Evolutionary conservation across 1,284 basidiomycete species (phyloP).

Genomic region (Bjerkandera adusta): DNA sequence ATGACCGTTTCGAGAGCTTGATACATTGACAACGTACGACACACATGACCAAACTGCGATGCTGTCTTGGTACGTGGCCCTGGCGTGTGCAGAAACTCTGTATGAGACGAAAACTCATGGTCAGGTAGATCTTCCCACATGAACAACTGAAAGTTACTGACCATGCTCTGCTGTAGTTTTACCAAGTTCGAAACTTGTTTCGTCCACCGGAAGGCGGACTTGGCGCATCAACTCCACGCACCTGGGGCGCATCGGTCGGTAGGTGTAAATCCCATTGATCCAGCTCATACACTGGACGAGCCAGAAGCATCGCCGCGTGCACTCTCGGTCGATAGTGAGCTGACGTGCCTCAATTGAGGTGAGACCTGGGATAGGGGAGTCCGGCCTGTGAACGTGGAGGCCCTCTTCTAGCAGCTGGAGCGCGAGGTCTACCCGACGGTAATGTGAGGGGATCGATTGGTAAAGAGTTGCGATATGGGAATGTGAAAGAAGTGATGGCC

Average conservation of each 20-base stretch:
- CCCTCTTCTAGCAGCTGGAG: conserved; percentile 64
- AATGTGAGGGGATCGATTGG: not conserved
- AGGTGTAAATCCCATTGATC: conserved; percentile 32
- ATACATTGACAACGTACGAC: conserved; percentile 64
- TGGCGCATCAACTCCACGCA: conserved; percentile 44
- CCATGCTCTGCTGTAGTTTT: conserved; percentile 60
- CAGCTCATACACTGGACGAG: conserved; percentile 53
- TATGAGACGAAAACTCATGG: not conserved
- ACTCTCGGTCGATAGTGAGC: conserved; percentile 64
- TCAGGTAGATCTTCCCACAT: not conserved
- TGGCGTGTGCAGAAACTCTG: conserved; percentile 65
- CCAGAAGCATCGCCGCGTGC: conserved; percentile 76
- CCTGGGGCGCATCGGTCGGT: conserved; percentile 28
- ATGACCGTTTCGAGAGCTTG: conserved; percentile 46
- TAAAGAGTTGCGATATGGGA: conserved; percentile 2
- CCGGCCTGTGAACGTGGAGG: conserved; percentile 59
- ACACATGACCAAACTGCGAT: conserved; percentile 71
- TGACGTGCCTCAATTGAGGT: conserved; percentile 56
- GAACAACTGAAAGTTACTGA: conserved; percentile 30
- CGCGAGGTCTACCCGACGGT: conserved; percentile 60
- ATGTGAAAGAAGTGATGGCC: not conserved
- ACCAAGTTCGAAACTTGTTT: conserved; percentile 72
- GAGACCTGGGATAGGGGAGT: conserved; percentile 49
- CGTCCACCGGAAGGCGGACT: conserved; percentile 69
- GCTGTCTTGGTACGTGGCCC: conserved; percentile 56